phyloP scores from a whole-genome alignment of 2,329 filamentous ascomycete species.

The Xylariaceae sp. region DNA sequence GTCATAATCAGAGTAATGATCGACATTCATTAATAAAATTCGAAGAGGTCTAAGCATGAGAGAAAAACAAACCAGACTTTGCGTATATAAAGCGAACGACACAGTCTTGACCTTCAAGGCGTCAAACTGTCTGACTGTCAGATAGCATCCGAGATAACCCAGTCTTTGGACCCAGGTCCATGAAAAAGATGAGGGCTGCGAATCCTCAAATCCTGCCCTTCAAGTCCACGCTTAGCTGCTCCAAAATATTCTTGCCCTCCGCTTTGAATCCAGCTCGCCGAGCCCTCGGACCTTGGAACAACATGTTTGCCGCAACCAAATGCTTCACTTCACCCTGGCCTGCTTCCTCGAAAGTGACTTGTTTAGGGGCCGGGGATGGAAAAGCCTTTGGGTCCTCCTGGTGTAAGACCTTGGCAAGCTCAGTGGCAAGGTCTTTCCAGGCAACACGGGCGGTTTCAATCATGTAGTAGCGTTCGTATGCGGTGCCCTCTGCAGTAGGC shows the following conservation, averaged over 20 bases:
- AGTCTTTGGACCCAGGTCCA: no score
- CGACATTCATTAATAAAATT: no score
- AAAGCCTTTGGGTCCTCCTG: not conserved
- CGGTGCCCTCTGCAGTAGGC: not conserved
- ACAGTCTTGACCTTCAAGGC: no score
- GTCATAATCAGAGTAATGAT: no score
- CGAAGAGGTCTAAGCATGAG: no score
- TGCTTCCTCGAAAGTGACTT: not conserved
- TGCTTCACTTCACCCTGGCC: not conserved
- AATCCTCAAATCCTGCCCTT: not conserved
- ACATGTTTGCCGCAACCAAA: not conserved
- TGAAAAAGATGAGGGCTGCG: no score
- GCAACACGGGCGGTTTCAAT: not conserved
- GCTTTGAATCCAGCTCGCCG: not conserved
- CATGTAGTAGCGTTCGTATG: conserved; percentile 1
- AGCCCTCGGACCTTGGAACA: not conserved
- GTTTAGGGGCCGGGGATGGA: not conserved
- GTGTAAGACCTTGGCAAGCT: not conserved
- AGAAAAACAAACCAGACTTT: no score
- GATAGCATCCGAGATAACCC: no score
- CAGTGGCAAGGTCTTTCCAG: not conserved
- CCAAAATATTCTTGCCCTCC: not conserved
- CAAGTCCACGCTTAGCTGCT: not conserved
- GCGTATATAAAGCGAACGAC: no score
- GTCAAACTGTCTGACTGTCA: no score